Evolutionary conservation across 2,329 filamentous ascomycete species (phyloP).

Genomic region (Alternaria burnsii): DNA sequence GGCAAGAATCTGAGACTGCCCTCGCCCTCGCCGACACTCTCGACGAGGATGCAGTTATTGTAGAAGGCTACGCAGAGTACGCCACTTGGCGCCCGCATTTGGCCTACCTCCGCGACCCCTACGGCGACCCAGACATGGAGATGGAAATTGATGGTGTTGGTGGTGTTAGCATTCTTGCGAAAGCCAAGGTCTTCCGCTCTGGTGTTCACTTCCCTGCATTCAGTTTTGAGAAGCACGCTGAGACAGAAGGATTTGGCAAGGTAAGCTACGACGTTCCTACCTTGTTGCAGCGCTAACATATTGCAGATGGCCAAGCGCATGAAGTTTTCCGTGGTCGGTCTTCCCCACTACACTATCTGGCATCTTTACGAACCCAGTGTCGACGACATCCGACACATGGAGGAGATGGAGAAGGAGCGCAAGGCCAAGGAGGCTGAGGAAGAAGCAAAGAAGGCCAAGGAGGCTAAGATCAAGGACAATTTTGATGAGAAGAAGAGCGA

Average conservation of each 20-base stretch:
- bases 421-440: slow-evolving; percentile 83
- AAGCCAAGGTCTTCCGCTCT: slow-evolving; percentile 91
- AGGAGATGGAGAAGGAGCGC: slow-evolving; percentile 94
- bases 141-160: slow-evolving; percentile 99
- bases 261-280: slow-evolving; percentile 58
- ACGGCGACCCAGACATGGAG: slow-evolving; percentile 98
- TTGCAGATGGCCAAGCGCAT: slow-evolving; percentile 93
- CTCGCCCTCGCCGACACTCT: slow-evolving; percentile 91
- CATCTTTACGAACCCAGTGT: slow-evolving; percentile 99
- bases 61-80: slow-evolving; percentile 98
- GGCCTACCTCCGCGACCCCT: slow-evolving; percentile 94
- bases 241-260: slow-evolving; percentile 99
- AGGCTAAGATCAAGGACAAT: slow-evolving; percentile 80
- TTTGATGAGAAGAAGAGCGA: slow-evolving; percentile 80
- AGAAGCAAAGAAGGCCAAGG: slow-evolving; percentile 73
- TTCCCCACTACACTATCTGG: slow-evolving; percentile 99
- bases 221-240: slow-evolving; percentile 97
- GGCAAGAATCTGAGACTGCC: slow-evolving; percentile 98
- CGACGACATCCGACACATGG: slow-evolving; percentile 97
- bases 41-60: slow-evolving; percentile 97
- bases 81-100: slow-evolving; percentile 97
- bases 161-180: slow-evolving; percentile 95
- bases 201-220: slow-evolving; percentile 98
- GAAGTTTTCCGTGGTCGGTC: slow-evolving; percentile 91
- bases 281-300: slow-evolving; percentile 32